phyloP scores from a whole-genome alignment of 257 asterid genomes.

The Ballota nigra region DNA sequence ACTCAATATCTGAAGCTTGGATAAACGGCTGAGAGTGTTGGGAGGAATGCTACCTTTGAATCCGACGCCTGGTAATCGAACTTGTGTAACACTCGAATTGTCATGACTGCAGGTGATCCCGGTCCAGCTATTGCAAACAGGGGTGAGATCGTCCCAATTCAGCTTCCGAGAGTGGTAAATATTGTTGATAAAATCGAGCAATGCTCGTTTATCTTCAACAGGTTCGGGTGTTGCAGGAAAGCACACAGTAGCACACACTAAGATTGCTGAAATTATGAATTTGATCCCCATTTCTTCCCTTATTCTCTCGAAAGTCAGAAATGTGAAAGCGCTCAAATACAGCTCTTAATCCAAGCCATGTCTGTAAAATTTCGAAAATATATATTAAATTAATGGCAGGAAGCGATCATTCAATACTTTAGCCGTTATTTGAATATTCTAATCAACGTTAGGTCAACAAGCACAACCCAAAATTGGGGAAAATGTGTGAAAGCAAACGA shows the following conservation, averaged over 20 bases:
- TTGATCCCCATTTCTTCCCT: slow-evolving; percentile 26
- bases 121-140: slow-evolving; percentile 45
- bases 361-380: slow-evolving; percentile 8
- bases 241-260: slow-evolving; percentile 15
- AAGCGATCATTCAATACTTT: slow-evolving; percentile 8
- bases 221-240: slow-evolving; percentile 31
- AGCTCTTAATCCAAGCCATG: slow-evolving; percentile 17
- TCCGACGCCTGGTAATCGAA: slow-evolving; percentile 47
- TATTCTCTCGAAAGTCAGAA: neutral
- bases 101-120: slow-evolving; percentile 44
- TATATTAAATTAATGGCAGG: slow-evolving; percentile 2
- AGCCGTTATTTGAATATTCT: slow-evolving; percentile 25
- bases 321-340: slow-evolving; percentile 12
- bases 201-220: slow-evolving; percentile 45
- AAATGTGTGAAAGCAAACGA: neutral
- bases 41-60: slow-evolving; percentile 38
- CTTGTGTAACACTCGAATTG: slow-evolving; percentile 33
- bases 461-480: slow-evolving; percentile 14
- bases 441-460: slow-evolving; percentile 40
- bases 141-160: slow-evolving; percentile 35
- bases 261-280: slow-evolving; percentile 22
- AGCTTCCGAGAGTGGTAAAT: slow-evolving; percentile 31
- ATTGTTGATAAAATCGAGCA: slow-evolving; percentile 40
- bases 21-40: slow-evolving; percentile 46
- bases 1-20: slow-evolving; percentile 46